These are phyloP conservation scores for Penicillium steckii DNA, from an alignment of 495 filamentous ascomycete genomes.

Conservation along the genomic window DNA sequence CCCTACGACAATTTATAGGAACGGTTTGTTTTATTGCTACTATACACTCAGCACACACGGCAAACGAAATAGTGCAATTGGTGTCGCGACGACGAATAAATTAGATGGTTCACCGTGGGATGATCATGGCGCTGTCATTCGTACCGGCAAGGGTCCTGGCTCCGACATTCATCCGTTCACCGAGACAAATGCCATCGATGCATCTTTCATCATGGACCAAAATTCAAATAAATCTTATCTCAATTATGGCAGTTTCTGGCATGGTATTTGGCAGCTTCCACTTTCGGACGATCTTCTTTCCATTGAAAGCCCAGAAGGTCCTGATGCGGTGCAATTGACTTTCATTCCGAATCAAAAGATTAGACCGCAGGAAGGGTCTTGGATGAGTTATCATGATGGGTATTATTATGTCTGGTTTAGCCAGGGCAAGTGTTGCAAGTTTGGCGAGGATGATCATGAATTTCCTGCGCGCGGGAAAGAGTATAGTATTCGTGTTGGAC, in stretches of 20 bases:
- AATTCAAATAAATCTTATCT: slow-evolving; percentile 51
- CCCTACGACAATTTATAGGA: slow-evolving; percentile 58
- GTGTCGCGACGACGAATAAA: slow-evolving; percentile 62
- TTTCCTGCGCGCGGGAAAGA: slow-evolving; percentile 57
- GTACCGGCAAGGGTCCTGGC: slow-evolving; percentile 27
- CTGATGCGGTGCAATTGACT: slow-evolving; percentile 51
- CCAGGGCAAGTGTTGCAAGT: slow-evolving; percentile 65
- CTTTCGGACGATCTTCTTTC: slow-evolving; percentile 48
- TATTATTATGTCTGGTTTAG: slow-evolving; percentile 76
- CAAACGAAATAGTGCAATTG: slow-evolving; percentile 63
- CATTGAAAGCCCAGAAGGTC: slow-evolving; percentile 26
- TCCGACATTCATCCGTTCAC: slow-evolving; percentile 50
- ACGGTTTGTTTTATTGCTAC: slow-evolving; percentile 66
- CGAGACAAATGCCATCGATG: slow-evolving; percentile 72
- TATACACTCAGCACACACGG: slow-evolving; percentile 67
- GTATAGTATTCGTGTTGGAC: slow-evolving; percentile 54
- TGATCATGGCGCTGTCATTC: slow-evolving; percentile 46
- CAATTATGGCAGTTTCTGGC: slow-evolving; percentile 72
- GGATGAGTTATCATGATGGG: slow-evolving; percentile 52
- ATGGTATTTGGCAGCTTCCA: slow-evolving; percentile 64
- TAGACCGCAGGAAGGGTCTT: slow-evolving; percentile 60
- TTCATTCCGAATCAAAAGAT: slow-evolving; percentile 25
- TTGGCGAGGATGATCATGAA: slow-evolving; percentile 25
- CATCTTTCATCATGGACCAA: slow-evolving; percentile 54
- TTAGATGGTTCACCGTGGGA: slow-evolving; percentile 60